Conservation (phyloP, 345 rosid genomes). For the Garcia nutans region DNA sequence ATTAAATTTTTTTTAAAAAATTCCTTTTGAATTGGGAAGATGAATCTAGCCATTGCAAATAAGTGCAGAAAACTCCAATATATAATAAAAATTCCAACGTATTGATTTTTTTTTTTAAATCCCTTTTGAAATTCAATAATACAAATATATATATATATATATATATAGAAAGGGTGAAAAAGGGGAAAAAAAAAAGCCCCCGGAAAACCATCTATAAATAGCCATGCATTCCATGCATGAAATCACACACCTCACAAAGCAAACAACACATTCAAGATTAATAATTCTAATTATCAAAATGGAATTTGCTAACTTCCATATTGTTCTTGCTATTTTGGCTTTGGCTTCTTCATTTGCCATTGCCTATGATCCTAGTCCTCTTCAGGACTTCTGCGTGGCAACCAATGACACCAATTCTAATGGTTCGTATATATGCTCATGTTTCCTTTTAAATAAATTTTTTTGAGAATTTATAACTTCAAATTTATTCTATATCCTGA, state of each 20-base stretch:
- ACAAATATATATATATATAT: background rate
- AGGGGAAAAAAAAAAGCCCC: no score
- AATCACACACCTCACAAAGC: background rate
- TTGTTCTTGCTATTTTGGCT: background rate
- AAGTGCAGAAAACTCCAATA: no score
- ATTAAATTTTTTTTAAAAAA: no score
- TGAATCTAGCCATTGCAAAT: no score
- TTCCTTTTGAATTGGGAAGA: no score
- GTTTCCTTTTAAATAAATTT: background rate
- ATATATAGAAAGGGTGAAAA: background rate
- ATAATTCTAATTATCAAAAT: background rate
- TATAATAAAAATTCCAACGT: no score
- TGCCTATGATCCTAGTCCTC: constrained; percentile 24
- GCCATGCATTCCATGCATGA: background rate
- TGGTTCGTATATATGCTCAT: background rate
- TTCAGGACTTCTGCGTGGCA: constrained; percentile 15
- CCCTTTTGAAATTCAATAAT: background rate
- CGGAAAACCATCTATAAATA: constrained; percentile 7
- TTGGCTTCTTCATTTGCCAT: background rate
- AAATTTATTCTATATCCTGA: background rate
- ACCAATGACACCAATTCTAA: background rate
- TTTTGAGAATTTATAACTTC: background rate
- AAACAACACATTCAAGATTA: background rate
- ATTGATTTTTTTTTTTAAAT: no score
- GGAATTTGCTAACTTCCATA: background rate